These are phyloP conservation scores for Eucalyptus brandiana DNA, from an alignment of 345 rosid genomes.

Conservation along the genomic window DNA sequence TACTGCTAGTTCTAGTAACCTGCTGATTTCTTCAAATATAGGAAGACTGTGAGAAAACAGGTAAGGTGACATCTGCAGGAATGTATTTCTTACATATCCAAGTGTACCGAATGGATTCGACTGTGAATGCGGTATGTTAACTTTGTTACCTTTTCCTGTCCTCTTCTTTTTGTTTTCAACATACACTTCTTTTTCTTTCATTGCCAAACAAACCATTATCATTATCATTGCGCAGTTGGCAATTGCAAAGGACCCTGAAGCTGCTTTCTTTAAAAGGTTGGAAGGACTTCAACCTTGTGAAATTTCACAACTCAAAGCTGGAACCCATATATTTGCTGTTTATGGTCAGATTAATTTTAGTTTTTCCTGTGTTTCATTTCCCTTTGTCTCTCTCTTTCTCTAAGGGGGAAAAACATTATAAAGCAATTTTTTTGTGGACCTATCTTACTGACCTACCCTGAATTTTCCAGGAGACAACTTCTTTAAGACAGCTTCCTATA, in stretches of 20 bases:
- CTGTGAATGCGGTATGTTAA: slow-evolving; percentile 73
- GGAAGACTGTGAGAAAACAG: slow-evolving; percentile 99
- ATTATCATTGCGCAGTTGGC: slow-evolving; percentile 50
- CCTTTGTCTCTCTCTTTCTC: background rate
- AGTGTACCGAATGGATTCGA: slow-evolving; percentile 96
- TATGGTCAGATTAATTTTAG: slow-evolving; percentile 48
- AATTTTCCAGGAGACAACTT: slow-evolving; percentile 81
- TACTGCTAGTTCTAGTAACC: background rate
- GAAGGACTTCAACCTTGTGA: slow-evolving; percentile 99
- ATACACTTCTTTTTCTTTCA: background rate
- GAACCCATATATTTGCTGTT: slow-evolving; percentile 97
- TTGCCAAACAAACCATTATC: background rate
- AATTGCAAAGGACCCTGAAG: slow-evolving; percentile 96
- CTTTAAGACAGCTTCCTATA: slow-evolving; percentile 88
- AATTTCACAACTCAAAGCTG: slow-evolving; percentile 87
- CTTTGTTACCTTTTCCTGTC: background rate
- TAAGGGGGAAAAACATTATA: background rate
- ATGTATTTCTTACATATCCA: slow-evolving; percentile 99
- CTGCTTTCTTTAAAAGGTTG: slow-evolving; percentile 90
- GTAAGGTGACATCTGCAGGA: slow-evolving; percentile 94
- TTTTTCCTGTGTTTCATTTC: background rate
- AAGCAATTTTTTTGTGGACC: background rate
- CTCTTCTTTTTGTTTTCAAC: background rate
- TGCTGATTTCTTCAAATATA: slow-evolving; percentile 15
- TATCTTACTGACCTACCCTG: background rate